Evolutionary conservation across 2,329 filamentous ascomycete species (phyloP), one percentile per base, ranked within the genome.

Genomic region (Ophiostoma perfectum): DNA sequence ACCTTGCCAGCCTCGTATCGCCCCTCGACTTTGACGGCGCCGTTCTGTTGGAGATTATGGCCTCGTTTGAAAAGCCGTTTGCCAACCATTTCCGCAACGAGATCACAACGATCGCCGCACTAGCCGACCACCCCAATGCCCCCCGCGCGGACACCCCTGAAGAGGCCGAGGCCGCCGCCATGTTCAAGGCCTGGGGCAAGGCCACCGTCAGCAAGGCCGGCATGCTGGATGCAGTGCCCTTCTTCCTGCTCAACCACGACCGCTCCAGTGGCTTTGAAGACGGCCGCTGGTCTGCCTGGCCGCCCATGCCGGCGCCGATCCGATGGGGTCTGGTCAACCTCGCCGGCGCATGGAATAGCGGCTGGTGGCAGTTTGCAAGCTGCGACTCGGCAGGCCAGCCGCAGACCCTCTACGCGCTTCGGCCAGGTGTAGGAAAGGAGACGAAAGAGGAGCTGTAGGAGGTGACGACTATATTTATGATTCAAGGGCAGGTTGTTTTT

Each of bases 281-380:
- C 5, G 86, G 85, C 38, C 75, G 81, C 73, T 89, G 87, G 86
- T 80, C 79, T 12, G 81, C 82, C 72, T 90, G 87, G 86, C 87
- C 87, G 62, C 86, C 87, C 0, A 89, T 89, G 79, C 86, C 87
- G 0, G 80, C 79, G 5, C 82, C 84, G 3, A 80, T 89, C 70
- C 81, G 82, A 68, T 89, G 86, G 86, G 82, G 82, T 0, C 73
- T 90, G 70, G 80, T 84, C 47, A 88, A 88, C 72, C 75, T 88
- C 60, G 85, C 80, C 1, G 86, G 85, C 1, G 80, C 83, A 47
- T 83, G 81, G 76, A 80, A 88, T 72, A 81, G 81, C 47, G 78
- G 81, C 2, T 84, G 83, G 81, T 90, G 87, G 87, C 86, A 82
- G 78, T 90, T 89, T 78, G 80, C 85, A 44, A 88, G 86, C 73